These are phyloP conservation scores for Stygiomarasmius scandens DNA, from an alignment of 1,284 basidiomycete species.

Conservation along the genomic window DNA sequence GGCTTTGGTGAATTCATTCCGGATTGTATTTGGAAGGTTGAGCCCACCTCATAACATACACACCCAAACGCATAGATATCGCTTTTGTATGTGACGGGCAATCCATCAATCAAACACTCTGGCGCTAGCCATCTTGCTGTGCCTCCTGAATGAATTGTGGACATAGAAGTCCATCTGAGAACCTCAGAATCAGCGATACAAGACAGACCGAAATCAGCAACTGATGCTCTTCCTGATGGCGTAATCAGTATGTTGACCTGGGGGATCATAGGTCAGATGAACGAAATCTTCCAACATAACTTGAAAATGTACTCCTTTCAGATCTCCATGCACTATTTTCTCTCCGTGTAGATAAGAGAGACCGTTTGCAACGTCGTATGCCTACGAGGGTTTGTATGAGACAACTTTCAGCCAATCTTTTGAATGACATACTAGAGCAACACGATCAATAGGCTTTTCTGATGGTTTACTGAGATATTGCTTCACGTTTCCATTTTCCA, in stretches of 20 bases:
- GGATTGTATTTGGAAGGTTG: neutral
- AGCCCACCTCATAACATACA: conserved; percentile 27
- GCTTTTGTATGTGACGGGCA: conserved; percentile 17
- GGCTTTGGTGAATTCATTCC: neutral
- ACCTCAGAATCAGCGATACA: conserved; percentile 20
- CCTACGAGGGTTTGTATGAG: conserved; percentile 14
- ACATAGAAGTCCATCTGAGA: conserved; percentile 11
- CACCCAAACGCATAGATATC: conserved; percentile 33
- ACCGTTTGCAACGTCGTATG: conserved; percentile 31
- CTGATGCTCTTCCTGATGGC: conserved; percentile 25
- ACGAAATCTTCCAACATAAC: neutral
- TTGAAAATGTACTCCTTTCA: conserved; percentile 35
- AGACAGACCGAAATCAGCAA: conserved; percentile 40
- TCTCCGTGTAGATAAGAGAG: conserved; percentile 36
- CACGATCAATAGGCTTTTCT: conserved; percentile 20
- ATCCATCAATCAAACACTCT: conserved; percentile 19
- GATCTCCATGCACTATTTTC: conserved; percentile 38
- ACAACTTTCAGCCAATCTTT: neutral
- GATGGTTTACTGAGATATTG: conserved; percentile 24
- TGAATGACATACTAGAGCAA: conserved; percentile 22
- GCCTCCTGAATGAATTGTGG: conserved; percentile 10
- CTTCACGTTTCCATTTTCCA: conserved; percentile 35
- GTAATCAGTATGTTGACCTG: conserved; percentile 38
- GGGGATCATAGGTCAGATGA: conserved; percentile 1
- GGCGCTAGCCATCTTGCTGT: conserved; percentile 27